Conservation (phyloP, 1,284 basidiomycete genomes). For the Cryptococcus depauperatus region DNA sequence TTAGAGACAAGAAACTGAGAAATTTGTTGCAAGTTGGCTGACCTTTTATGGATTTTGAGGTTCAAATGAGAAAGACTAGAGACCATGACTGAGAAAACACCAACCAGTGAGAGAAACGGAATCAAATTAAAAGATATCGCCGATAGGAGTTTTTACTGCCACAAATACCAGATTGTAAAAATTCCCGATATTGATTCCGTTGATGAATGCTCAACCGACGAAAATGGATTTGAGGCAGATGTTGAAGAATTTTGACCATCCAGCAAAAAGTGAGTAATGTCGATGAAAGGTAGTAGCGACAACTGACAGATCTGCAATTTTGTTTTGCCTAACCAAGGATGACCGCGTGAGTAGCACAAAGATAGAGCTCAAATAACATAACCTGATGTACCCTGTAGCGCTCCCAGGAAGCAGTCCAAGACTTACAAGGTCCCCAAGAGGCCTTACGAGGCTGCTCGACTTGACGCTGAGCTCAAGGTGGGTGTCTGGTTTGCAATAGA, state of each 20-base stretch:
- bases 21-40: background rate
- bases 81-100: too few species aligned
- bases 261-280: too few species aligned
- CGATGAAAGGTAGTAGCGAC: too few species aligned
- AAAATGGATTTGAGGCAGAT: too few species aligned
- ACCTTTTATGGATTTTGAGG: background rate
- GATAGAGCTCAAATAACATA: background rate
- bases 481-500: conserved; percentile 20
- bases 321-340: background rate
- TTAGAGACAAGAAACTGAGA: background rate
- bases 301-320: too few species aligned
- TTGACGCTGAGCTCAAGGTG: conserved; percentile 98
- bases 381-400: conserved; percentile 17
- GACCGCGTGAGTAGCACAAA: background rate
- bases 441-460: conserved; percentile 94
- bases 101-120: too few species aligned
- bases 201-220: too few species aligned
- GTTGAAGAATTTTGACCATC: too few species aligned
- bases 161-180: too few species aligned
- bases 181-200: too few species aligned
- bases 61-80: background rate
- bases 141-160: too few species aligned
- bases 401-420: conserved; percentile 46
- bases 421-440: conserved; percentile 98
- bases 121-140: too few species aligned